These are phyloP conservation scores for Jimgerdemannia lactiflua DNA, from an alignment of 192 early-diverging fungal genomes.

Conservation along the genomic window DNA sequence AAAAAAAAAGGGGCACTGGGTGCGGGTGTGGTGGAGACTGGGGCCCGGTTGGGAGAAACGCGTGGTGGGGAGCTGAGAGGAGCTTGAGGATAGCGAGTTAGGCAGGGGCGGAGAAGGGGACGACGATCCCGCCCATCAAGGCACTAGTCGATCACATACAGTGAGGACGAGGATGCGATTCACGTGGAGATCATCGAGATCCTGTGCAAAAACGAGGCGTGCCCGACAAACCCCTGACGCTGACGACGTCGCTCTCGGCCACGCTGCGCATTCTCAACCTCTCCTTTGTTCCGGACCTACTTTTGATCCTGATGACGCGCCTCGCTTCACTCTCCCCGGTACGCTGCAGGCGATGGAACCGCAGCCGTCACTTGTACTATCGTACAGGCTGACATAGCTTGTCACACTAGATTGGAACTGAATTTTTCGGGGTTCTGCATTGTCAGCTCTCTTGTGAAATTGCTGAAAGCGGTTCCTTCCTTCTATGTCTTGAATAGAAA, in stretches of 20 bases:
- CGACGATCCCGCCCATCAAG: neutral
- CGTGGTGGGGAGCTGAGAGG: constrained; percentile 8
- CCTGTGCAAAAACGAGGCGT: neutral
- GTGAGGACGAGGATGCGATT: neutral
- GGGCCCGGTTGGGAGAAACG: neutral
- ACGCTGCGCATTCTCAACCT: constrained; percentile 7
- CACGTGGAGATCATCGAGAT: neutral
- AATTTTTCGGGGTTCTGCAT: neutral
- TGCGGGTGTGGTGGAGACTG: no score
- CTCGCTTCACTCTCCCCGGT: constrained; percentile 9
- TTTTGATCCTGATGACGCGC: neutral
- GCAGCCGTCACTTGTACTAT: constrained; percentile 1
- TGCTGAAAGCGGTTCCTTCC: constrained; percentile 9
- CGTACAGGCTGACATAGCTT: neutral
- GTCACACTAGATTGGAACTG: no score
- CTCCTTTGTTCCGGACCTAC: constrained; percentile 15
- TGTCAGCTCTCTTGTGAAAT: neutral
- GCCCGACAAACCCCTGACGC: neutral
- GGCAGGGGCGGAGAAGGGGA: no score
- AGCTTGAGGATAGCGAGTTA: neutral
- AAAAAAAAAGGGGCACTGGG: no score
- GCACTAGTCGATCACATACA: neutral
- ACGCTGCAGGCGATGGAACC: constrained; percentile 3
- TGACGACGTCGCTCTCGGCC: constrained; percentile 1
- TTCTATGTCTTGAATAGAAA: constrained; percentile 19